Percentiles rank a stretch among this genome's conserved stretches.
These are phyloP conservation scores for Mesembryanthemum crystallinum DNA, from an alignment of 148 eudicot genomes.

Conservation along the genomic window DNA sequence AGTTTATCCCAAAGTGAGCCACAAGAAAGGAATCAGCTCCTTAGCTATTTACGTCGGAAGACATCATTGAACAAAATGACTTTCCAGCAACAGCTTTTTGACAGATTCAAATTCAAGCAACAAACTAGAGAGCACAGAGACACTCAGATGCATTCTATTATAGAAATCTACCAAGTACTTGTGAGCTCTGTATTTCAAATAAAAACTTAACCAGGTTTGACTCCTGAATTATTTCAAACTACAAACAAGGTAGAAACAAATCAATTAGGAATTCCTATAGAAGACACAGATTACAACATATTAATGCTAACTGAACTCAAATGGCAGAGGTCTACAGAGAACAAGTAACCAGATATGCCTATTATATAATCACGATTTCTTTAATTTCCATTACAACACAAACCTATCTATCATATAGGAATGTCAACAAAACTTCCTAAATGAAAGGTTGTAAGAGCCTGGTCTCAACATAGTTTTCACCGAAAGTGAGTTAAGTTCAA, in stretches of 20 bases:
- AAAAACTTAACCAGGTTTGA: conserved; percentile 73
- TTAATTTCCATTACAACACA: not conserved
- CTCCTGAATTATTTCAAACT: conserved; percentile 81
- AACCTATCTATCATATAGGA: not conserved
- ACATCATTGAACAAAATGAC: not conserved
- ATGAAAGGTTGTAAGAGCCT: not conserved
- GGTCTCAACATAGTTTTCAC: not conserved
- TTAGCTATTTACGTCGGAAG: not conserved
- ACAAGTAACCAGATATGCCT: not conserved
- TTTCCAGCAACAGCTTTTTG: not conserved
- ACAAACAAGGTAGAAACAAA: conserved; percentile 19
- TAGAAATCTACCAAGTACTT: conserved; percentile 43
- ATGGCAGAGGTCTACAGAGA: not conserved
- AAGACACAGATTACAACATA: not conserved
- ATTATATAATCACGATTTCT: not conserved
- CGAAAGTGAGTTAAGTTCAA: too few species aligned
- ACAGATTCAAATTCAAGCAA: not conserved
- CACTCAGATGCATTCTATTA: not conserved
- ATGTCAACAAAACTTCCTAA: not conserved
- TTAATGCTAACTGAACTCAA: conserved; percentile 2
- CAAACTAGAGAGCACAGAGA: not conserved
- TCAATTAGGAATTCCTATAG: not conserved
- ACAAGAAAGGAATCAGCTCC: too few species aligned
- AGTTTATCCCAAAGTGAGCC: too few species aligned
- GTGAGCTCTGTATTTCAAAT: conserved; percentile 76